Conservation (phyloP, 2,329 filamentous ascomycete species). For the Colletotrichum sansevieriae region DNA sequence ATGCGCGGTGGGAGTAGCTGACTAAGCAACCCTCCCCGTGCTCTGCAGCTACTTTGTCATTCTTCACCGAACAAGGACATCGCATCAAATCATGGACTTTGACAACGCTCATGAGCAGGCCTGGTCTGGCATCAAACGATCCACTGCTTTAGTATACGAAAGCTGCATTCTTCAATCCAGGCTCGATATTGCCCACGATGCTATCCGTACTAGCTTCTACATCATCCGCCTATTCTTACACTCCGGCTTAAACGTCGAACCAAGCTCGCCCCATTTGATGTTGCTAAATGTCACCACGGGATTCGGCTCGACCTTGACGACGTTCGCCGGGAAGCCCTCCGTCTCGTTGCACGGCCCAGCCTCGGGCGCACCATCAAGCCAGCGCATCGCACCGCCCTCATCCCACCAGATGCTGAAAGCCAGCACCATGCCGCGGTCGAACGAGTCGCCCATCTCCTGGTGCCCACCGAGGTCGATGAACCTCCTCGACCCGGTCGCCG, state of each 20-base stretch:
- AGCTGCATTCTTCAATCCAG: no score
- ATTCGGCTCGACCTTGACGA: slow-evolving; percentile 59
- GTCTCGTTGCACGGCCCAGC: slow-evolving; percentile 66
- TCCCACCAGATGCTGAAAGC: slow-evolving; percentile 67
- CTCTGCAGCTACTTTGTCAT: no score
- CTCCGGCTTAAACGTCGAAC: slow-evolving; percentile 58
- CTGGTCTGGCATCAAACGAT: no score
- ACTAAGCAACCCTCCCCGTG: slow-evolving; percentile 4
- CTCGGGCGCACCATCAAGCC: slow-evolving; percentile 60
- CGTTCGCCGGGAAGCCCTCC: slow-evolving; percentile 64
- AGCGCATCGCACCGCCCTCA: slow-evolving; percentile 63
- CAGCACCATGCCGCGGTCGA: slow-evolving; percentile 64
- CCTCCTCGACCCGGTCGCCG: slow-evolving; percentile 46
- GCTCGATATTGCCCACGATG: background rate
- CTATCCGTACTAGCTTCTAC: background rate
- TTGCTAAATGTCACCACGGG: slow-evolving; percentile 68
- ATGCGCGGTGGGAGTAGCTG: background rate
- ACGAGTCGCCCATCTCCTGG: slow-evolving; percentile 59
- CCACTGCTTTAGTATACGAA: no score
- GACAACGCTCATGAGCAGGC: no score
- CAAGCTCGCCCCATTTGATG: slow-evolving; percentile 72
- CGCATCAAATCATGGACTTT: no score
- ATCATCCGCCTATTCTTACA: slow-evolving; percentile 35
- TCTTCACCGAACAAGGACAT: no score
- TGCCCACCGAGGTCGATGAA: slow-evolving; percentile 56